phyloP scores from a whole-genome alignment of 2,329 filamentous ascomycete genomes.

The Blastomyces percursus region DNA sequence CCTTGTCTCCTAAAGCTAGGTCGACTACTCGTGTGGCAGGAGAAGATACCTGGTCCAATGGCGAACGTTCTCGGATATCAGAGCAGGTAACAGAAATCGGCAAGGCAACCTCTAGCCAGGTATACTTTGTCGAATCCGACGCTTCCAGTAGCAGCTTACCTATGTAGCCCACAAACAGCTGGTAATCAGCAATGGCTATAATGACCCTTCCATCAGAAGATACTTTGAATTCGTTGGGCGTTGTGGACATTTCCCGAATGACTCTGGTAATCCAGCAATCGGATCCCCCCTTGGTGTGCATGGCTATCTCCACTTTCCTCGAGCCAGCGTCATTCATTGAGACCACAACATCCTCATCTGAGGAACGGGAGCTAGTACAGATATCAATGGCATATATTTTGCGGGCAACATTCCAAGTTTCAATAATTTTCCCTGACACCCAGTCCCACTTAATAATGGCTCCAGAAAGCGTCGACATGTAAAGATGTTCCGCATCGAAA shows the following conservation, averaged over 20 bases:
- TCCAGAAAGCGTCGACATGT: conserved; percentile 43
- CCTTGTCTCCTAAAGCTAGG: conserved; percentile 63
- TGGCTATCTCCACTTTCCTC: conserved; percentile 23
- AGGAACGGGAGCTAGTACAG: conserved; percentile 12
- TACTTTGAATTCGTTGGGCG: conserved; percentile 23
- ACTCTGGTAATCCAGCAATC: conserved; percentile 16
- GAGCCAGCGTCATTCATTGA: conserved; percentile 31
- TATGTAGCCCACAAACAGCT: conserved; percentile 50
- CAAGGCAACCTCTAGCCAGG: conserved; percentile 44
- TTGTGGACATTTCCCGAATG: conserved; percentile 23
- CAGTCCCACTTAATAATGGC: conserved; percentile 50
- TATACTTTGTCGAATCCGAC: conserved; percentile 34
- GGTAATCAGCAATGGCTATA: conserved; percentile 30
- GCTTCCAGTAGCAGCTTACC: conserved; percentile 24
- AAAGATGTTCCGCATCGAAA: conserved; percentile 41
- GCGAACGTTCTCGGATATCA: conserved; percentile 44
- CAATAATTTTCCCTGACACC: conserved; percentile 37
- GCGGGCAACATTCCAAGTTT: conserved; percentile 33
- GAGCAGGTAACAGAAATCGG: conserved; percentile 57
- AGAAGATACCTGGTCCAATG: conserved; percentile 3
- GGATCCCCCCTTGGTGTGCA: conserved; percentile 11
- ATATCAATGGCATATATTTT: conserved; percentile 26
- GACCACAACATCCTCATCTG: conserved; percentile 27
- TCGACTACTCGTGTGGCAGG: conserved; percentile 45
- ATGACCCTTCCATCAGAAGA: conserved; percentile 25